Percentiles rank a stretch among this genome's conserved stretches.
Evolutionary conservation across 1,284 basidiomycete species (phyloP).

Genomic region (Coniferiporia weirii): DNA sequence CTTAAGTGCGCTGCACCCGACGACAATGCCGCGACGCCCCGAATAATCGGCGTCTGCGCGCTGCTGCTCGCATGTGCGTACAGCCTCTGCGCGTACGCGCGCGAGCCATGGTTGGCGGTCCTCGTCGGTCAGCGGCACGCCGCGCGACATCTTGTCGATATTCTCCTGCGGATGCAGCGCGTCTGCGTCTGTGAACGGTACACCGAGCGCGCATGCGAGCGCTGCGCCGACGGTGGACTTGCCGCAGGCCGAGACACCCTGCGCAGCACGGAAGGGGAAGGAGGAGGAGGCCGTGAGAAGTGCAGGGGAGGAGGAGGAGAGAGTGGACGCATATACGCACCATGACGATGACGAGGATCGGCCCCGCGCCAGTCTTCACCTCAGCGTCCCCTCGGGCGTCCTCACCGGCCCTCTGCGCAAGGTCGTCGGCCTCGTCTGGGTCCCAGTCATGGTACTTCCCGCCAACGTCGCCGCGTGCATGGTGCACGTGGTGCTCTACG

Average conservation of each 20-base stretch:
- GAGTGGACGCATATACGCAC: constrained; percentile 26
- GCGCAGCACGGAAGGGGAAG: background rate
- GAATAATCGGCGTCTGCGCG: constrained; percentile 26
- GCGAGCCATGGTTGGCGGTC: constrained; percentile 88
- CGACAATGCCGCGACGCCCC: constrained; percentile 50
- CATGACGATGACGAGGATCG: constrained; percentile 44
- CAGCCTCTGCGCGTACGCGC: constrained; percentile 63
- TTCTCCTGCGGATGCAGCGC: constrained; percentile 81
- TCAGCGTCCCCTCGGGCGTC: background rate
- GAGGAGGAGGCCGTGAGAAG: background rate
- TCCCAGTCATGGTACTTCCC: constrained; percentile 7
- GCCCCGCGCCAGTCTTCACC: constrained; percentile 12
- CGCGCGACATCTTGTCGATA: constrained; percentile 83
- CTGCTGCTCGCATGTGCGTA: constrained; percentile 40
- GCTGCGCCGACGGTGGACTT: constrained; percentile 81
- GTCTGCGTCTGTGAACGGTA: constrained; percentile 89
- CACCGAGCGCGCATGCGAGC: constrained; percentile 51
- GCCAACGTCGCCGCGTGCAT: constrained; percentile 12
- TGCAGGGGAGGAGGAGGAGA: background rate
- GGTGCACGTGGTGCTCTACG: constrained; percentile 7
- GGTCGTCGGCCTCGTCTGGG: background rate
- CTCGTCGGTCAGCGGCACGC: constrained; percentile 73
- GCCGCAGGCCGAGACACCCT: constrained; percentile 82
- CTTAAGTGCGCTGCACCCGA: constrained; percentile 88
- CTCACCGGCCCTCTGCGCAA: constrained; percentile 3